phyloP scores from a whole-genome alignment of 140 eudicot species.

The Erigeron philadelphicus region DNA sequence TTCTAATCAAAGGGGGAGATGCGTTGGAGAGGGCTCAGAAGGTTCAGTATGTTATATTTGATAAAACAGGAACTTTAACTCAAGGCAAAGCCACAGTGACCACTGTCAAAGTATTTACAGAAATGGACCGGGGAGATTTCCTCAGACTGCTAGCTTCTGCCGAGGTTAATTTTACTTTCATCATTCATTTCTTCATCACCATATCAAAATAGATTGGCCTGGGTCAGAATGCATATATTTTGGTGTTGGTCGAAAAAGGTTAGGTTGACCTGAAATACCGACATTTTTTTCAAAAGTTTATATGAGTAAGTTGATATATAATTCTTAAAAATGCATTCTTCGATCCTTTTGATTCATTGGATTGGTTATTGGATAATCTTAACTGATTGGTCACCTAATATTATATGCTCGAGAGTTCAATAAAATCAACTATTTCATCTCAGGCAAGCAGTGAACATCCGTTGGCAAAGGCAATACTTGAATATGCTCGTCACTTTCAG shows the following conservation, averaged over 20 bases:
- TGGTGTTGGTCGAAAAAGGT: background rate
- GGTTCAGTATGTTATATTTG: slow-evolving; percentile 82
- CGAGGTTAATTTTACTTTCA: slow-evolving; percentile 49
- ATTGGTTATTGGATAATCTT: background rate
- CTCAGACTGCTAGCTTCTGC: slow-evolving; percentile 94
- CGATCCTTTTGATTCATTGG: background rate
- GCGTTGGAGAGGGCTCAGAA: slow-evolving; percentile 93
- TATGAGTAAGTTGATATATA: too few relatives aligned
- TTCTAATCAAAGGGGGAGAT: slow-evolving; percentile 94
- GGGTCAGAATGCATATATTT: background rate
- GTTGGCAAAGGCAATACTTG: slow-evolving; percentile 79
- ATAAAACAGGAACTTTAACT: slow-evolving; percentile 94
- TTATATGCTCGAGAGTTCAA: slow-evolving; percentile 4
- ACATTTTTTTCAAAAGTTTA: background rate
- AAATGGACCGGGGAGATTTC: slow-evolving; percentile 86
- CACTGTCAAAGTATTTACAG: slow-evolving; percentile 60
- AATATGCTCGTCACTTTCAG: slow-evolving; percentile 89
- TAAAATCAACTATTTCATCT: background rate
- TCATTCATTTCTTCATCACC: background rate
- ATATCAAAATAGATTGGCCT: background rate
- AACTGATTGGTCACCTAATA: background rate
- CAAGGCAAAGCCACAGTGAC: slow-evolving; percentile 96
- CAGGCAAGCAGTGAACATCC: slow-evolving; percentile 99
- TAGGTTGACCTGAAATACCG: background rate
- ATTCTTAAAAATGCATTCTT: too few relatives aligned